A percentile compares a stretch with the other conserved stretches of the same genome.
phyloP scores from a whole-genome alignment of 1,284 basidiomycete genomes.

The Sporisorium sorghi region DNA sequence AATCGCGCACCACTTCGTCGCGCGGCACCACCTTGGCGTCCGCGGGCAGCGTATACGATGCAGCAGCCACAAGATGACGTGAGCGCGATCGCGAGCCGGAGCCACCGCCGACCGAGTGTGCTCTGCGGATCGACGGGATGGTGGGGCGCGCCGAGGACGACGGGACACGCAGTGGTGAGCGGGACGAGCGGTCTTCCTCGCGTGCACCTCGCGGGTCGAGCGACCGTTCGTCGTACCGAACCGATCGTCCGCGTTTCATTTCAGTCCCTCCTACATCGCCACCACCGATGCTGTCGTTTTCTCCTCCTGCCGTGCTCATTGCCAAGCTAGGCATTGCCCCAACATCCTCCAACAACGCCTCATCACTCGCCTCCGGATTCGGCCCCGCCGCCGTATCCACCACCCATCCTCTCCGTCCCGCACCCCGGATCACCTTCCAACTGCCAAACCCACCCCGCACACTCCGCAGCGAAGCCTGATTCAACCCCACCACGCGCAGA shows the following conservation, averaged over 20 bases:
- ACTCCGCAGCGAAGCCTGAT: constrained; percentile 78
- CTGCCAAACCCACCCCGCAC: constrained; percentile 81
- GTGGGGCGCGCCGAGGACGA: constrained; percentile 17
- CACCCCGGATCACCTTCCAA: constrained; percentile 89
- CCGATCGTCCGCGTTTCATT: constrained; percentile 27
- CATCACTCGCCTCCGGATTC: constrained; percentile 71
- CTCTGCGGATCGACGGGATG: constrained; percentile 40
- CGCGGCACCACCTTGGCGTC: constrained; percentile 34
- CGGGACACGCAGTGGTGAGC: constrained; percentile 29
- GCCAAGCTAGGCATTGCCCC: background rate
- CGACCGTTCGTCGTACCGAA: constrained; percentile 33
- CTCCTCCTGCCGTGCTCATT: constrained; percentile 1
- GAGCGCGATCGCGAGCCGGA: constrained; percentile 57
- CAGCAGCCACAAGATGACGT: constrained; percentile 18
- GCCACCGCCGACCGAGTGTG: constrained; percentile 44
- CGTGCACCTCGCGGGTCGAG: constrained; percentile 4
- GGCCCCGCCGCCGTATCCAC: constrained; percentile 88
- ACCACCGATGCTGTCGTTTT: constrained; percentile 1
- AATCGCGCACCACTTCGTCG: constrained; percentile 73
- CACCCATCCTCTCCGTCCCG: constrained; percentile 95
- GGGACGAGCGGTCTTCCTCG: constrained; percentile 15
- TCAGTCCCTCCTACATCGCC: background rate
- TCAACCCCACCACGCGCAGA: constrained; percentile 88
- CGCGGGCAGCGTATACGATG: constrained; percentile 25
- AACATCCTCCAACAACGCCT: constrained; percentile 30